phyloP scores from a whole-genome alignment of 129 eudicot genomes.

The Smallanthus sonchifolius region DNA sequence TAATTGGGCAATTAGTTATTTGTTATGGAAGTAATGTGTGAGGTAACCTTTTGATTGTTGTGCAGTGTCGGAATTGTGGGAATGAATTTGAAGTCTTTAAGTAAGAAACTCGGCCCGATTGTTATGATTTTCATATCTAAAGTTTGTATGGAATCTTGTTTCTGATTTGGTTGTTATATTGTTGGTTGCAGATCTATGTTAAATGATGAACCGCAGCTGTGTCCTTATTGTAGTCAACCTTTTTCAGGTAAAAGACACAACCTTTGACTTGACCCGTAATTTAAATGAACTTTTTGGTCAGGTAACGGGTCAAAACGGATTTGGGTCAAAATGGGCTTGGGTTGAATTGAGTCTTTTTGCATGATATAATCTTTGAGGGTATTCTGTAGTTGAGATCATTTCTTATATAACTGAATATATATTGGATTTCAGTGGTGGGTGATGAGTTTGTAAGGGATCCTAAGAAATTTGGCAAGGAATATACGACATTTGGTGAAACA shows the following conservation, averaged over 20 bases:
- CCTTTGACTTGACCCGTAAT: background rate
- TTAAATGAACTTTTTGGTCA: background rate
- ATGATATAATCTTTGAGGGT: conserved; percentile 8
- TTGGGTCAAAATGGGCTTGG: background rate
- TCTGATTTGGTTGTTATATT: conserved; percentile 5
- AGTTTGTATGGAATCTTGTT: background rate
- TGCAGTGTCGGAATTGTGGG: conserved; percentile 93
- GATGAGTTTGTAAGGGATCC: conserved; percentile 66
- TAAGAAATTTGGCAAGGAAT: conserved; percentile 44
- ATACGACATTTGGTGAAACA: conserved; percentile 50
- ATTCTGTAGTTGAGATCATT: background rate
- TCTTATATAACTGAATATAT: conserved; percentile 7
- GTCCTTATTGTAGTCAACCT: conserved; percentile 84
- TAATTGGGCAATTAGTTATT: background rate
- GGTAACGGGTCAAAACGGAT: background rate
- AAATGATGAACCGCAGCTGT: conserved; percentile 62
- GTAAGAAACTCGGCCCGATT: conserved; percentile 43
- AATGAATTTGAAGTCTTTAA: conserved; percentile 75
- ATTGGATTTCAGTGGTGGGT: conserved; percentile 54
- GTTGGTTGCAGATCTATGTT: conserved; percentile 56
- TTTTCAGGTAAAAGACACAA: conserved; percentile 63
- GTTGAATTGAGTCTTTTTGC: background rate
- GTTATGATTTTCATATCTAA: background rate
- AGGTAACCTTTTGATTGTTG: background rate
- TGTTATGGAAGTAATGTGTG: conserved; percentile 4